These are phyloP conservation scores for Penicillium pulvis DNA, from an alignment of 495 filamentous ascomycete genomes.

Conservation along the genomic window DNA sequence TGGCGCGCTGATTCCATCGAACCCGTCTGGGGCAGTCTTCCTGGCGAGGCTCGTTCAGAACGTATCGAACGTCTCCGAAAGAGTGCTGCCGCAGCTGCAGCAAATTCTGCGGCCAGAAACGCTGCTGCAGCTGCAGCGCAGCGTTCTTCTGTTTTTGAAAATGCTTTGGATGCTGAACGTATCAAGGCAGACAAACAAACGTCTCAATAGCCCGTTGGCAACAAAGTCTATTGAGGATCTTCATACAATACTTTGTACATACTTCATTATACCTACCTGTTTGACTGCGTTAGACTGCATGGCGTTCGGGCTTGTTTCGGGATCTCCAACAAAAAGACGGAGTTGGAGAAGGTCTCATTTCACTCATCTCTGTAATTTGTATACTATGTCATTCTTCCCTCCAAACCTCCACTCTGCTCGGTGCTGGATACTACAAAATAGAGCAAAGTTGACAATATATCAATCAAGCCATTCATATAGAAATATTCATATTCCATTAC, in stretches of 20 bases:
- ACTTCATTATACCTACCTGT: conserved; percentile 5
- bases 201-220: background rate
- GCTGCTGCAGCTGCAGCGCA: conserved; percentile 25
- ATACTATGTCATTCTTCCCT: conserved; percentile 15
- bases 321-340: background rate
- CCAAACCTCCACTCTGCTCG: conserved; percentile 22
- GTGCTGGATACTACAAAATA: background rate
- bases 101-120: conserved; percentile 13
- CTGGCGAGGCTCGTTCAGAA: conserved; percentile 48
- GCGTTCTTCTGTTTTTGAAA: conserved; percentile 12
- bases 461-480: background rate
- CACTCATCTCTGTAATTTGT: conserved; percentile 19
- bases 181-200: background rate
- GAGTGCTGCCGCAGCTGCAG: conserved; percentile 30
- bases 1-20: conserved; percentile 53
- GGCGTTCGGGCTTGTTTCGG: conserved; percentile 18
- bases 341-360: background rate
- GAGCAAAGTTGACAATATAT: background rate
- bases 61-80: conserved; percentile 45
- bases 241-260: background rate
- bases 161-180: conserved; percentile 10
- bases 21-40: conserved; percentile 46
- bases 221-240: background rate
- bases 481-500: background rate
- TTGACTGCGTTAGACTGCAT: conserved; percentile 8